Evolutionary conservation across 129 eudicot genomes (phyloP).

Genomic region (Centaurea solstitialis): DNA sequence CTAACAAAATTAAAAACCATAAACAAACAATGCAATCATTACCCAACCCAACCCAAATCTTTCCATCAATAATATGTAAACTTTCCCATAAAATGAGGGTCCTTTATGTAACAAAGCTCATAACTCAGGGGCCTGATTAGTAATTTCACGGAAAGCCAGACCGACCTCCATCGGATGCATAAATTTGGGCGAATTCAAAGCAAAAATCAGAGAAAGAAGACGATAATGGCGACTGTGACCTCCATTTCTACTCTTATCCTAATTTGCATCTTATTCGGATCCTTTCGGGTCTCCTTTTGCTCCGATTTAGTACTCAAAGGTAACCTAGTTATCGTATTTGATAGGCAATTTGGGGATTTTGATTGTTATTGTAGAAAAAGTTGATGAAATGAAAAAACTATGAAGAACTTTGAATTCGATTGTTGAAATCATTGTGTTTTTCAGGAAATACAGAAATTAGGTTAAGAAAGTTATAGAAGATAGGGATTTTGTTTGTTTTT

Average conservation of each 20-base stretch:
- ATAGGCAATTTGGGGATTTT: neutral
- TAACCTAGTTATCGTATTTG: neutral
- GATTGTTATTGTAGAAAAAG: no score
- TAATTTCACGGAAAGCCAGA: neutral
- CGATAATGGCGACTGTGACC: conserved; percentile 18
- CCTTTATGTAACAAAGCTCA: neutral
- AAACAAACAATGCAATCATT: neutral
- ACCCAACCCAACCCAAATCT: no score
- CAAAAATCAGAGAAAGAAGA: conserved; percentile 12
- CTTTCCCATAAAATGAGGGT: neutral
- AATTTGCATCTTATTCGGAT: neutral
- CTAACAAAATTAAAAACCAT: neutral
- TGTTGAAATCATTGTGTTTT: no score
- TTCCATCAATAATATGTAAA: no score
- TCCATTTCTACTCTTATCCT: conserved; percentile 8
- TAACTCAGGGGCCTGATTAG: neutral
- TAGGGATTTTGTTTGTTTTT: no score
- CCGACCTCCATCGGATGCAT: neutral
- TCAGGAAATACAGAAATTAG: neutral
- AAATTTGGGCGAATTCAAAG: conserved; percentile 25
- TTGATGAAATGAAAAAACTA: no score
- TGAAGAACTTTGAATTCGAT: no score
- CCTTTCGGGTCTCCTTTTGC: conserved; percentile 14
- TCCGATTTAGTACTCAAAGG: conserved; percentile 25
- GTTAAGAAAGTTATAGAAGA: no score